A percentile compares a stretch with the other conserved stretches of the same genome.
Evolutionary conservation across 1,284 basidiomycete species (phyloP).

Genomic region (Microstroma glucosiphilum): DNA sequence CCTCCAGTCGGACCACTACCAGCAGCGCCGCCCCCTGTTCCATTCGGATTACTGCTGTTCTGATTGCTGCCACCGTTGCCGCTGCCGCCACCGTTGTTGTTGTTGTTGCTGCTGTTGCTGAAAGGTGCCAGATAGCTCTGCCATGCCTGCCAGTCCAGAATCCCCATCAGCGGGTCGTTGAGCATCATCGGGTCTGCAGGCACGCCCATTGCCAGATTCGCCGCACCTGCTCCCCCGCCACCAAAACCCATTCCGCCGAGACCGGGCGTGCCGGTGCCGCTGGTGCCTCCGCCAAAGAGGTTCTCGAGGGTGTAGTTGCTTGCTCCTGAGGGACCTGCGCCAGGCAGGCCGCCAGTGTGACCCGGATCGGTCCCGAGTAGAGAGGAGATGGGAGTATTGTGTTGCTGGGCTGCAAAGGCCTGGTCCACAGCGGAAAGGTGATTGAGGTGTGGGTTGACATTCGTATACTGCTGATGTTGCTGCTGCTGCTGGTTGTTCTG

Average conservation of each 20-base stretch:
- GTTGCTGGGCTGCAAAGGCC: too few species aligned
- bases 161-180: constrained; percentile 7
- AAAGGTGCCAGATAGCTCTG: constrained; percentile 3
- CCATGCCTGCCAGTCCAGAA: constrained; percentile 6
- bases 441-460: constrained; percentile 6
- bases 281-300: neutral
- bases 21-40: too few species aligned
- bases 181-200: constrained; percentile 6
- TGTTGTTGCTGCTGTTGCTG: neutral
- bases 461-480: neutral
- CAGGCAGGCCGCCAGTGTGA: too few species aligned
- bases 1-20: too few species aligned
- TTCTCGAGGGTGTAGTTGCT: neutral
- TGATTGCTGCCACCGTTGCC: neutral
- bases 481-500: neutral
- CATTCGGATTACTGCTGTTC: too few species aligned
- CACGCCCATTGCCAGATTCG: neutral
- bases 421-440: neutral
- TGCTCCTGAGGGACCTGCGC: neutral
- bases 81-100: neutral
- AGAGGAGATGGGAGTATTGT: too few species aligned
- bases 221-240: neutral
- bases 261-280: neutral
- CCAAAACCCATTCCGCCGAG: neutral
- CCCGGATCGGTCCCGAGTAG: too few species aligned